Conservation (phyloP, 1,284 basidiomycete species). For the Leccinum griseonigrum region DNA sequence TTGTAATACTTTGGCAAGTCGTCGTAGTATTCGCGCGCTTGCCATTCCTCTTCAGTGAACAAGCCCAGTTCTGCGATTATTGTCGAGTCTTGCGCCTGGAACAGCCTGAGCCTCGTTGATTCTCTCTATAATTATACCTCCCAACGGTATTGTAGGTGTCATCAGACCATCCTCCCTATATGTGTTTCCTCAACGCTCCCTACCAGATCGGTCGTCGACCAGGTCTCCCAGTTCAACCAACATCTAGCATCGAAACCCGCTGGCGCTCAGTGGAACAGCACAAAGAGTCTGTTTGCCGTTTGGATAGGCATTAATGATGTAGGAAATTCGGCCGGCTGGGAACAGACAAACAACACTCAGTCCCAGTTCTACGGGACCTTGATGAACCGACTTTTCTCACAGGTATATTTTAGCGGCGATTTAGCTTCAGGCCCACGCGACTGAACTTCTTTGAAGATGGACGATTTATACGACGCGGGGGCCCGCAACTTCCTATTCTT, state of each 20-base stretch:
- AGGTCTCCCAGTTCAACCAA: constrained; percentile 55
- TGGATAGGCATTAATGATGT: constrained; percentile 71
- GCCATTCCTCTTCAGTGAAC: constrained; percentile 61
- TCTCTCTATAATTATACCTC: constrained; percentile 48
- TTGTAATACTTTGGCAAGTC: constrained; percentile 80
- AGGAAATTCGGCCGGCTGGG: constrained; percentile 52
- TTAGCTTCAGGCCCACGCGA: constrained; percentile 43
- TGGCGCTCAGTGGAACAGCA: constrained; percentile 45
- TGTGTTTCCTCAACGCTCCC: background rate
- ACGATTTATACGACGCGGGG: constrained; percentile 51
- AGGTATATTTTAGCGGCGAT: constrained; percentile 36
- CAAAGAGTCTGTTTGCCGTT: constrained; percentile 43
- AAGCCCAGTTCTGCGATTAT: constrained; percentile 52
- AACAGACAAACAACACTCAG: constrained; percentile 49
- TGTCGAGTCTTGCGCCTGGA: constrained; percentile 59
- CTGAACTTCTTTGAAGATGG: constrained; percentile 38
- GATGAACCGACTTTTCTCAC: constrained; percentile 53
- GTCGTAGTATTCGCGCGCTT: constrained; percentile 62
- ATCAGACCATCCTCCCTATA: background rate
- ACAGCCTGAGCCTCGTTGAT: constrained; percentile 52
- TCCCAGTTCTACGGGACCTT: constrained; percentile 48
- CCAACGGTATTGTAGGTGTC: constrained; percentile 41
- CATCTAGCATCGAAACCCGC: constrained; percentile 49
- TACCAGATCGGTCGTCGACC: constrained; percentile 54
- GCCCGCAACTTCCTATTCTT: constrained; percentile 65